Percentiles rank a stretch among this genome's conserved stretches.
These are phyloP conservation scores for Lachancea kluyveri DNA, from an alignment of 805 yeast genomes.

Conservation along the genomic window DNA sequence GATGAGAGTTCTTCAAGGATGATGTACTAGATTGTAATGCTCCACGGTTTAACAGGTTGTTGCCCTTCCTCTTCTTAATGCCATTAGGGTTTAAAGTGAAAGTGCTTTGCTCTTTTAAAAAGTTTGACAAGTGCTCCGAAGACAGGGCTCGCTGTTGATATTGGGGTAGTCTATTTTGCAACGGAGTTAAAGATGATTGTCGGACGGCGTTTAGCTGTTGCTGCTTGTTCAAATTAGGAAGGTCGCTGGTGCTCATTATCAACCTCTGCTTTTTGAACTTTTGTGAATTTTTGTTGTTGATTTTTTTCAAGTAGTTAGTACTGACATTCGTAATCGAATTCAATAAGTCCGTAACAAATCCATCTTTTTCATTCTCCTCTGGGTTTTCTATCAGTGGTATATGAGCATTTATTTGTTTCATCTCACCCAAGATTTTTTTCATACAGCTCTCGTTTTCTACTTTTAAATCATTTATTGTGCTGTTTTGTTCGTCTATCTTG, in stretches of 20 bases:
- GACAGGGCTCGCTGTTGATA: no score
- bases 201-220: no score
- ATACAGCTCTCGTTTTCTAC: conserved; percentile 4
- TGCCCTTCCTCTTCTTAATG: conserved; percentile 22
- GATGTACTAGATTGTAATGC: no score
- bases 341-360: conserved; percentile 23
- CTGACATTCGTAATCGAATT: conserved; percentile 27
- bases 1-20: no score
- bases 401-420: conserved; percentile 3
- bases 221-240: conserved; percentile 1
- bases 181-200: no score
- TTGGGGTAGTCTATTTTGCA: no score
- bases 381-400: conserved; percentile 3
- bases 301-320: conserved; percentile 20
- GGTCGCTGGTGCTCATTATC: conserved; percentile 4
- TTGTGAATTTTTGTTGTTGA: conserved; percentile 7
- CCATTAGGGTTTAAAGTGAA: conserved; percentile 30
- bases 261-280: conserved; percentile 7
- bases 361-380: conserved; percentile 10
- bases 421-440: conserved; percentile 3
- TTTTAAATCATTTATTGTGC: conserved; percentile 12
- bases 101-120: conserved; percentile 5
- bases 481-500: conserved; percentile 20
- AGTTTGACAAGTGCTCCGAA: conserved; percentile 3
- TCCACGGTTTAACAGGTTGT: no score